Evolutionary conservation across 129 eudicot species (phyloP), one percentile per base, ranked within the genome.

Genomic region (Apium graveolens): DNA sequence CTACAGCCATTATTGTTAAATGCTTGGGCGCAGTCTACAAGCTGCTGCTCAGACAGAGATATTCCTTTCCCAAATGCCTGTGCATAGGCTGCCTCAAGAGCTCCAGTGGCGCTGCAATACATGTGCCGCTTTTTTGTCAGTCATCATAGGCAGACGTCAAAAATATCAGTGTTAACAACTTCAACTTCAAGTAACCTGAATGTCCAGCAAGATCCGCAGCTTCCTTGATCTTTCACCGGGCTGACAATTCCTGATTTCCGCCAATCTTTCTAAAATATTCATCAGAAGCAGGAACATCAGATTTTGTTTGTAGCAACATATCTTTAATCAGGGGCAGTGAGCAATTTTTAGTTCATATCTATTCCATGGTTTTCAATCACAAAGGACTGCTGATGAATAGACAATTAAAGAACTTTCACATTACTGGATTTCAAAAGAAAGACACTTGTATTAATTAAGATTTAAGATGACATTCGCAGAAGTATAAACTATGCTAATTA

Each of bases 181-280:
- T 35, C 20, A 31, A 71, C 7, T 20, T 65, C 48, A 17, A n/a
- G 68, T 38, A 29, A 95, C 99, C 97, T 90, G 92, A 96, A 96
- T 76, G 99, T 90, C 99, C 99, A 92, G 86, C 99, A 96, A 84
- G 99, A 96, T 79, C 99, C 99, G 79, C 99, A 96, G 41, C 83
- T 81, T 57, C 97, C 97, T 86, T 96, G 99, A 79, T 89, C 57
- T 83, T 96, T 96, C 21, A 96, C 94, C 0, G 99, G 91, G 90
- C 89, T 92, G 29, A 96, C 97, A 24, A 96, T 96, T 35, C 97
- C 97, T 73, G 46, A 73, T 81, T 84, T 75, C 84, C 99, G 88
- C 99, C 99, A 96, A 80, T 96, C 99, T 92, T 96, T 89, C 99
- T 96, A 84, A 76, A 89, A 76, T n/a, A 3, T 70, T 26, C 20